Conservation (phyloP, 202 grass and related monocot genomes). For the Musa balbisiana region DNA sequence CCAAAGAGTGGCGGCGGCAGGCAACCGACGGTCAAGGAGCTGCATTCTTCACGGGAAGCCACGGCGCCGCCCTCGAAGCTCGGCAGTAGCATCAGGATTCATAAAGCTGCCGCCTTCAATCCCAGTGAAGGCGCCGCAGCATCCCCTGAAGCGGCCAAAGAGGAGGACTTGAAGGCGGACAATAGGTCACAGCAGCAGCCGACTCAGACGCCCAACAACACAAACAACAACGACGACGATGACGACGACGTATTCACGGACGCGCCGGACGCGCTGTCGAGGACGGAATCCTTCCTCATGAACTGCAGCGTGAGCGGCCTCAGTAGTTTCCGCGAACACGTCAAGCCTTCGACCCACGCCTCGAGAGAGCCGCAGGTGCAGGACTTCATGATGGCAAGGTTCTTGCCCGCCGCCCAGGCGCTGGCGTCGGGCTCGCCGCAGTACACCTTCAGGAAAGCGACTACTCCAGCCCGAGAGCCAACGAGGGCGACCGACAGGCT, state of each 20-base stretch:
- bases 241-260: conserved; percentile 61
- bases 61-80: background rate
- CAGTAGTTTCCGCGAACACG: conserved; percentile 34
- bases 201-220: background rate
- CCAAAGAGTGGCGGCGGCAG: background rate
- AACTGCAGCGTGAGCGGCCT: conserved; percentile 89
- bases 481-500: background rate
- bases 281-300: conserved; percentile 65
- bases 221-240: background rate
- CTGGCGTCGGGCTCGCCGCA: conserved; percentile 67
- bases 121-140: background rate
- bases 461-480: conserved; percentile 5
- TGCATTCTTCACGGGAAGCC: too few relatives aligned
- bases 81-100: background rate
- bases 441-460: conserved; percentile 73
- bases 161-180: background rate
- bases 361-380: conserved; percentile 27
- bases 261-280: conserved; percentile 72
- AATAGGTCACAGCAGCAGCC: background rate
- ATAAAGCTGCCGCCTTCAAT: background rate
- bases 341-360: background rate
- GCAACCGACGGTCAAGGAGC: background rate
- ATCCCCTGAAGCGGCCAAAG: background rate
- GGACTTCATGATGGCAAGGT: conserved; percentile 83
- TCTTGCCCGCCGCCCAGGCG: conserved; percentile 71